phyloP scores from a whole-genome alignment of 2,329 filamentous ascomycete species.

The Didymella keratinophila region DNA sequence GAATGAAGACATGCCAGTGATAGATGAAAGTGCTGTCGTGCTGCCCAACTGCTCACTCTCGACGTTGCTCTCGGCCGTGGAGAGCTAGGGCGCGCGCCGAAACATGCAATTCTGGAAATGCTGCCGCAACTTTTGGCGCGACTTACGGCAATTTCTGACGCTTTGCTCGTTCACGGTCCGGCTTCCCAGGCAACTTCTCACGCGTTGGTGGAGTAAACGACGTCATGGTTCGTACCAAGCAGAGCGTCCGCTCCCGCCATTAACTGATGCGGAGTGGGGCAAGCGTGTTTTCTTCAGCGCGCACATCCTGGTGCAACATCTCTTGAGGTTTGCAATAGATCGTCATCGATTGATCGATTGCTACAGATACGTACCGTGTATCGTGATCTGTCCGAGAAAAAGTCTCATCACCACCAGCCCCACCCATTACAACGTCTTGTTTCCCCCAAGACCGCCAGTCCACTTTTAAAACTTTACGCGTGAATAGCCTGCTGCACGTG shows the following conservation, averaged over 20 bases:
- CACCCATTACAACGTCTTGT: slow-evolving; percentile 11
- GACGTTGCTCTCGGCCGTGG: slow-evolving; percentile 40
- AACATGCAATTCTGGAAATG: slow-evolving; percentile 19
- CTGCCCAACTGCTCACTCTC: slow-evolving; percentile 27
- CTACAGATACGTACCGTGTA: slow-evolving; percentile 17
- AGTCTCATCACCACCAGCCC: slow-evolving; percentile 17
- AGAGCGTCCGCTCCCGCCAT: slow-evolving; percentile 30
- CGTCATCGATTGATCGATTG: slow-evolving; percentile 23
- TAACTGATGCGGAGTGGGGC: slow-evolving; percentile 36
- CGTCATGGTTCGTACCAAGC: slow-evolving; percentile 35
- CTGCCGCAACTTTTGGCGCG: slow-evolving; percentile 8
- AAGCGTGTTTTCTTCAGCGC: slow-evolving; percentile 20
- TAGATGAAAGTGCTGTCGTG: slow-evolving; percentile 20
- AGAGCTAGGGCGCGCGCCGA: slow-evolving; percentile 16
- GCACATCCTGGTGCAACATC: slow-evolving; percentile 13
- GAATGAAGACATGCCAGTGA: slow-evolving; percentile 3
- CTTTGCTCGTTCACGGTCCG: slow-evolving; percentile 20
- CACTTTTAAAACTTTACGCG: slow-evolving; percentile 44
- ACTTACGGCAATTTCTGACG: slow-evolving; percentile 16
- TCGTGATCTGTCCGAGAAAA: slow-evolving; percentile 17
- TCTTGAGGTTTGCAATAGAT: slow-evolving; percentile 13
- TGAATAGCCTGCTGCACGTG: slow-evolving; percentile 81
- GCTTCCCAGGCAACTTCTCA: slow-evolving; percentile 19
- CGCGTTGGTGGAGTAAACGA: slow-evolving; percentile 21
- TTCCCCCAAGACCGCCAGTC: slow-evolving; percentile 3